phyloP scores from a whole-genome alignment of 495 filamentous ascomycete species.

The Tetracladium setigerum region DNA sequence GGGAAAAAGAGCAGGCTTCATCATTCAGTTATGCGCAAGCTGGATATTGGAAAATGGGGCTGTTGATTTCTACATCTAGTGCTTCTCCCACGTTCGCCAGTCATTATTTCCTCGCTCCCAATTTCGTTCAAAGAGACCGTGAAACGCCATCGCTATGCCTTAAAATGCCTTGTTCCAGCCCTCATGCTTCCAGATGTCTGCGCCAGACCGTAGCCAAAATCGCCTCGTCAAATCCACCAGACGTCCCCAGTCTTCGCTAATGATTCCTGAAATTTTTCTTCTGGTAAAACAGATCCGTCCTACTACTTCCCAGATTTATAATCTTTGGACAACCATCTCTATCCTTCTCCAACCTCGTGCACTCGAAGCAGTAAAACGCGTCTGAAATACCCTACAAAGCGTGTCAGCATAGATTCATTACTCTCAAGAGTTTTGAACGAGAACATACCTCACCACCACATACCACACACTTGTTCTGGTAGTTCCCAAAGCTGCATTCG shows the following conservation, averaged over 20 bases:
- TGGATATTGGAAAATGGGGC: too few relatives aligned
- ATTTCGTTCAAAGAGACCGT: too few relatives aligned
- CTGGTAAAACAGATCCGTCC: slow-evolving; percentile 91
- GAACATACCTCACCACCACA: slow-evolving; percentile 74
- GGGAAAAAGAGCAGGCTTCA: too few relatives aligned
- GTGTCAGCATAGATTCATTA: neutral
- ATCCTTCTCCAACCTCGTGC: slow-evolving; percentile 94
- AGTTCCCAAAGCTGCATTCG: slow-evolving; percentile 98
- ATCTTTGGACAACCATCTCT: slow-evolving; percentile 98
- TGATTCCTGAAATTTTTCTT: slow-evolving; percentile 57
- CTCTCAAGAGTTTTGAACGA: neutral
- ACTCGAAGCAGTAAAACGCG: slow-evolving; percentile 99
- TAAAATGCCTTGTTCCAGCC: neutral
- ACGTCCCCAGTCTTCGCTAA: slow-evolving; percentile 18
- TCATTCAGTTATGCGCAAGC: too few relatives aligned
- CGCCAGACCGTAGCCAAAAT: neutral
- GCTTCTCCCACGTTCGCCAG: too few relatives aligned
- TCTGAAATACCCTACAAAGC: slow-evolving; percentile 72
- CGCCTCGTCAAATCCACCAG: neutral
- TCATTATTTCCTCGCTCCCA: too few relatives aligned
- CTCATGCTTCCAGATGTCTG: neutral
- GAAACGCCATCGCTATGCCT: slow-evolving; percentile 7
- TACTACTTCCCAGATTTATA: slow-evolving; percentile 90
- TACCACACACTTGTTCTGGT: slow-evolving; percentile 99
- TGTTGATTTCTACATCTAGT: too few relatives aligned